phyloP scores from a whole-genome alignment of 208 protist genomes.

The Tritrichomonas foetus region DNA sequence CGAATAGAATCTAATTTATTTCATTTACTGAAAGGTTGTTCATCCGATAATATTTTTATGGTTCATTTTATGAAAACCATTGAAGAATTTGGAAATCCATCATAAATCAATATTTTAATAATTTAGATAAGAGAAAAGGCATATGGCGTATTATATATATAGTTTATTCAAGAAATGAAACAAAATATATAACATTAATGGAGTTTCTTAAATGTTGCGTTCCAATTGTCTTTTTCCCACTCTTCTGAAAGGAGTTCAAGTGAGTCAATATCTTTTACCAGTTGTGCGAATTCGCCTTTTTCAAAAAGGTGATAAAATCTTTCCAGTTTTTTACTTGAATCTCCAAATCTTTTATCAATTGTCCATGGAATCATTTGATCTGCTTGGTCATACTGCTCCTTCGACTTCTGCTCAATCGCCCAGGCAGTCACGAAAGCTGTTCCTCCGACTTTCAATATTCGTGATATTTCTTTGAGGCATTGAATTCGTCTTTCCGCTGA shows the following conservation, averaged over 20 bases:
- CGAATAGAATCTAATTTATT: too few species aligned
- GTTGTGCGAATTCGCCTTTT: background rate
- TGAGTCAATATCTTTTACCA: background rate
- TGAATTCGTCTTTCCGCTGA: background rate
- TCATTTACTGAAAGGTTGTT: too few species aligned
- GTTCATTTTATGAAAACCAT: too few species aligned
- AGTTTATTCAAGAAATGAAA: background rate
- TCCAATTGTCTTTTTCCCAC: conserved; percentile 35
- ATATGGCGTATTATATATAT: too few species aligned
- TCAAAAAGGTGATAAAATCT: conserved; percentile 33
- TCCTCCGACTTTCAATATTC: conserved; percentile 13
- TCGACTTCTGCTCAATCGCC: background rate
- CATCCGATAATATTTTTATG: too few species aligned
- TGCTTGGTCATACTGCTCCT: background rate
- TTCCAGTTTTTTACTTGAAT: background rate
- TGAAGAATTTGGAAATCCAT: too few species aligned
- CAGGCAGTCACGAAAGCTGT: conserved; percentile 38
- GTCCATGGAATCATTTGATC: conserved; percentile 32
- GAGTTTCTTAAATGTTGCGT: background rate
- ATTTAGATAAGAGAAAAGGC: too few species aligned
- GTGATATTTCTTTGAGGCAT: background rate
- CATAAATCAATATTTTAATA: too few species aligned
- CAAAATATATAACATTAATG: background rate
- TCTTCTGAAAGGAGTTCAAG: background rate
- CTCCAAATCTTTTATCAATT: background rate